Evolutionary conservation across 257 asterid genomes (phyloP).

Genomic region (Solanum ossicruentum): DNA sequence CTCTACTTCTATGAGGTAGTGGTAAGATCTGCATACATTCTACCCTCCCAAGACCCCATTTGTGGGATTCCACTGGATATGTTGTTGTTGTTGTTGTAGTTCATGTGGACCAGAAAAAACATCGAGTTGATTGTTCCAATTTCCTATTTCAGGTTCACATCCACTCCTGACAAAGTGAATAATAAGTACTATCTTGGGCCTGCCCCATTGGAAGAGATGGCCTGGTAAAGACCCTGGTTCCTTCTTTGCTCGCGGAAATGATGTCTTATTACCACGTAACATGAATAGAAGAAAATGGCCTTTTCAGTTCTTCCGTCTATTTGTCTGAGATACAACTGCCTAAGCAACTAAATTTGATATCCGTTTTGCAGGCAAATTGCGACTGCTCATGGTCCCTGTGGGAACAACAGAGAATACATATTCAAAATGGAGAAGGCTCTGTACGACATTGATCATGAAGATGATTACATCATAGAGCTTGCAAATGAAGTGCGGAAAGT

Average conservation of each 20-base stretch:
- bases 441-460: slow-evolving; percentile 68
- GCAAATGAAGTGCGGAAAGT: slow-evolving; percentile 83
- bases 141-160: slow-evolving; percentile 51
- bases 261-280: too few species aligned
- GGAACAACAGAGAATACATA: slow-evolving; percentile 81
- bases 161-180: slow-evolving; percentile 64
- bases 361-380: slow-evolving; percentile 51
- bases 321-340: neutral
- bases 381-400: slow-evolving; percentile 79
- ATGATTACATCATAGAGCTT: slow-evolving; percentile 58
- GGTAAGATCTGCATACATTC: too few species aligned
- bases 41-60: too few species aligned
- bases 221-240: neutral
- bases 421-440: slow-evolving; percentile 80
- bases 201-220: slow-evolving; percentile 66
- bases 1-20: too few species aligned
- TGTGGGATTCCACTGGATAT: too few species aligned
- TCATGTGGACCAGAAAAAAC: too few species aligned
- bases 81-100: too few species aligned
- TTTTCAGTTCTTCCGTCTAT: neutral
- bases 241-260: neutral
- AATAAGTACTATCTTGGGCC: slow-evolving; percentile 90
- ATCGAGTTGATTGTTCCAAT: neutral
- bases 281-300: neutral
- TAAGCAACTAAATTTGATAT: neutral